A percentile compares a stretch with the other conserved stretches of the same genome.
phyloP scores from a whole-genome alignment of 306 rosid species.

The Casuarina equisetifolia region DNA sequence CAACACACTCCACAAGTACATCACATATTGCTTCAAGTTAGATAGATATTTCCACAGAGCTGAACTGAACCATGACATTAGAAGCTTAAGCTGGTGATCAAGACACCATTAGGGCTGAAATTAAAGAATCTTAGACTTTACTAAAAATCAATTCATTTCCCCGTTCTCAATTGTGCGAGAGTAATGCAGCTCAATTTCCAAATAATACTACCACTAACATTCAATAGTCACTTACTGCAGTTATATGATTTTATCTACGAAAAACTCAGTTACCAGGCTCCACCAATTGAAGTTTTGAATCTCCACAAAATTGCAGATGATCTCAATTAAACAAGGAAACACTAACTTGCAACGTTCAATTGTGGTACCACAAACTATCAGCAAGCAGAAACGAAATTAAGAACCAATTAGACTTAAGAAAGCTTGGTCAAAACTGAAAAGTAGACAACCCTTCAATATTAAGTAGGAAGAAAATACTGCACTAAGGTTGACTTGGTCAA shows the following conservation, averaged over 20 bases:
- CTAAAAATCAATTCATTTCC: background rate
- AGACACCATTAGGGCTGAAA: background rate
- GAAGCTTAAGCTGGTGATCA: background rate
- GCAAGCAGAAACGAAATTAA: background rate
- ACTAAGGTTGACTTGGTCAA: background rate
- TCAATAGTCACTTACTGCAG: background rate
- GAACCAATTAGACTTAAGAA: background rate
- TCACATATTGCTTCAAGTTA: background rate
- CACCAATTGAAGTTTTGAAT: background rate
- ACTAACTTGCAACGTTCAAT: background rate
- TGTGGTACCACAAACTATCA: background rate
- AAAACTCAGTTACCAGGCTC: background rate
- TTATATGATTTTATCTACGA: constrained; percentile 3
- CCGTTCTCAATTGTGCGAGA: background rate
- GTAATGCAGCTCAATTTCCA: background rate
- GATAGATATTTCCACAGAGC: background rate
- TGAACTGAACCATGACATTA: background rate
- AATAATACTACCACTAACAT: background rate
- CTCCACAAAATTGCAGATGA: background rate
- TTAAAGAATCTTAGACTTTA: background rate
- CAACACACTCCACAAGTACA: background rate
- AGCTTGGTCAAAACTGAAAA: background rate
- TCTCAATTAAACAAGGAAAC: constrained; percentile 12
- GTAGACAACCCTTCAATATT: background rate
- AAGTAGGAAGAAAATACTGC: background rate